Base-by-base conservation (phyloP, 139 green algal species). In the Gonium pectorale region DNA sequence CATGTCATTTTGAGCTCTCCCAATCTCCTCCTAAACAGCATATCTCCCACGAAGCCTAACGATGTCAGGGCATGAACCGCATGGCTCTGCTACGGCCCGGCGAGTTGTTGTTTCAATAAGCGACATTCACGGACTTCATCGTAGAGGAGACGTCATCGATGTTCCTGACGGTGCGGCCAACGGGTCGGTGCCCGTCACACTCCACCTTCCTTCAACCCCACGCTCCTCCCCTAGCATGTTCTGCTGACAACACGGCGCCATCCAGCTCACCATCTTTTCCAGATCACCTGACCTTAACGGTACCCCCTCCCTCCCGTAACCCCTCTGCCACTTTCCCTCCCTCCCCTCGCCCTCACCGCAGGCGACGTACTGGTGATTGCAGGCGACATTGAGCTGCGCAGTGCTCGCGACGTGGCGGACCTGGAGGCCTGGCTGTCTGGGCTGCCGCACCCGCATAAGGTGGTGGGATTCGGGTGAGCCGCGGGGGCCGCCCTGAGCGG, bases 381-480 rank as follows among this genome's bases (percentile, higher is more conserved):
- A 41, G 75, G 75, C 5, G 75, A 82, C 40, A 82, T 82, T 11
- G 75, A 82, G 56, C 75, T 82, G 41, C 75, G 75, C 41, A 52
- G 56, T 29, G 2, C 13, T 2, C 29, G 75, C 29, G 75, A 82
- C 67, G 29, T 82, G n/a, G 29, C 19, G 0, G 0, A 7, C 3
- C 75, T 82, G 59, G 59, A 82, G 75, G 27, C n/a, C 13, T 82
- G 75, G 75, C 75, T 82, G 41, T 59, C 75, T 19, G 35, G 40
- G 8, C 59, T 72, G 59, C 75, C 75, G n/a, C 75, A 82, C 75
- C 75, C n/a, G 2, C 75, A 82, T 40, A 82, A 82, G 75, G 56
- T 82, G 41, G 75, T 82, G 59, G 75, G 56, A 11, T 82, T 82
- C 40, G 75, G 75, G 74, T 81, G 54, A 40, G 73, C 19, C 9